Base-by-base conservation (phyloP, 805 yeast genomes). In the Wickerhamomyces pijperi region DNA sequence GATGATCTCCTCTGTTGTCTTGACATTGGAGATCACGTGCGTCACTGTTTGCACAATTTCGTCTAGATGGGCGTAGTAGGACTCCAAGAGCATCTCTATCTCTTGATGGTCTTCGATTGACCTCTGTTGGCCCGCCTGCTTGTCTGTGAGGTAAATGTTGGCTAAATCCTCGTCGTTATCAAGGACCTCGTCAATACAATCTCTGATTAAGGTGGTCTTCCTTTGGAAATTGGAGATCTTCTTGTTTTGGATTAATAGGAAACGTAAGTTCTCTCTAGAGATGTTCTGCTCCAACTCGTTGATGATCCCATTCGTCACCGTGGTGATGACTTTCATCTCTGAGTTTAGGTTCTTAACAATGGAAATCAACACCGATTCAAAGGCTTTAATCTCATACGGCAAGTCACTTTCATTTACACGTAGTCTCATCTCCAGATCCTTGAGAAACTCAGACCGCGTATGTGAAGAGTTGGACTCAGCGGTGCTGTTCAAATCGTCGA, bases 1-100 rank as follows among this genome's bases (percentile, higher is more conserved):
- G 43, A 88, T 87, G 51, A 92, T 87, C 57, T 92, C 98, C 57
- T 92, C 97, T 0, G 97, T 88, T 17, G 95, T 84, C 46, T 76
- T 75, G 39, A 92, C 90, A 55, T 90, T 88, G n/a, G 82, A 72
- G 25, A 77, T 71, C 29, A 84, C 63, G 46, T 74, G 82, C 45
- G 81, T 92, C 17, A 81, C 82, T 3, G 83, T 82, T 56, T 92
- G 97, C 2, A 90, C 97, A 45, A 92, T 83, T 51, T 94, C 97
- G 61, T 90, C 97, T 42, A 84, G 74, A 39, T 90, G 94, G 38
- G 81, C 80, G 50, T 84, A 86, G 63, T 92, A 92, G 1, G 94
- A 81, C 54, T 92, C 99, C 19, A 92, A 60, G 38, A 92, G 66
- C 67, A 92, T 70, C 55, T 92, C 99, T 17, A 87, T 83, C 50